These are phyloP conservation scores for Angophora floribunda DNA, from an alignment of 345 rosid species.

Conservation along the genomic window DNA sequence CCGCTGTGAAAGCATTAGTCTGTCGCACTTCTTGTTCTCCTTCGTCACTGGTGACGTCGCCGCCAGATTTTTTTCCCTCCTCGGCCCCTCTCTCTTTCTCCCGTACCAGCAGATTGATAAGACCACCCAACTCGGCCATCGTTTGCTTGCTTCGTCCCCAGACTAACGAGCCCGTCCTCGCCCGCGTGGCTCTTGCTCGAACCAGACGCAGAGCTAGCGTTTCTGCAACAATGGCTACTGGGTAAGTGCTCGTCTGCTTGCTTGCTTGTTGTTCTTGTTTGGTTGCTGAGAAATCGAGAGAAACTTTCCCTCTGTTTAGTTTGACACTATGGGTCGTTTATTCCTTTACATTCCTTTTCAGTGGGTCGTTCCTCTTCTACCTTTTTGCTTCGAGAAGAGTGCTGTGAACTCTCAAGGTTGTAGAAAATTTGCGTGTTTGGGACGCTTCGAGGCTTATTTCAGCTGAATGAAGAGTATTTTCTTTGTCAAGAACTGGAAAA, in stretches of 20 bases:
- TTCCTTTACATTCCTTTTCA: neutral
- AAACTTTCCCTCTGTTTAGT: neutral
- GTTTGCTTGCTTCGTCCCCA: neutral
- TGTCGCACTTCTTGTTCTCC: neutral
- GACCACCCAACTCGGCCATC: neutral
- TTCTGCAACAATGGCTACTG: conserved; percentile 3
- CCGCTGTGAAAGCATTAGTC: neutral
- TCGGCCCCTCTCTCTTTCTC: neutral
- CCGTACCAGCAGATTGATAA: neutral
- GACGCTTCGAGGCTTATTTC: neutral
- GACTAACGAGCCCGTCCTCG: neutral
- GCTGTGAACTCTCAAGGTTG: neutral
- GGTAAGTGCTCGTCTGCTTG: neutral
- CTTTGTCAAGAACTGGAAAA: neutral
- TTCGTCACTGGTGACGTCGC: neutral
- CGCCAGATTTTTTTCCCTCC: neutral
- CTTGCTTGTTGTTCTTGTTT: neutral
- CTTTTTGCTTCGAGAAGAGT: neutral
- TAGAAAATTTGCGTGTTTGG: neutral
- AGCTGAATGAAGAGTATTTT: neutral
- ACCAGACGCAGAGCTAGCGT: neutral
- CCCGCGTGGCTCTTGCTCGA: neutral
- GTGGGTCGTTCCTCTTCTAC: neutral
- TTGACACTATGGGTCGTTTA: neutral
- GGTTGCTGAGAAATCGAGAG: neutral